Base-by-base conservation (phyloP, 78 protist species). In the Bigelowiella natans region DNA sequence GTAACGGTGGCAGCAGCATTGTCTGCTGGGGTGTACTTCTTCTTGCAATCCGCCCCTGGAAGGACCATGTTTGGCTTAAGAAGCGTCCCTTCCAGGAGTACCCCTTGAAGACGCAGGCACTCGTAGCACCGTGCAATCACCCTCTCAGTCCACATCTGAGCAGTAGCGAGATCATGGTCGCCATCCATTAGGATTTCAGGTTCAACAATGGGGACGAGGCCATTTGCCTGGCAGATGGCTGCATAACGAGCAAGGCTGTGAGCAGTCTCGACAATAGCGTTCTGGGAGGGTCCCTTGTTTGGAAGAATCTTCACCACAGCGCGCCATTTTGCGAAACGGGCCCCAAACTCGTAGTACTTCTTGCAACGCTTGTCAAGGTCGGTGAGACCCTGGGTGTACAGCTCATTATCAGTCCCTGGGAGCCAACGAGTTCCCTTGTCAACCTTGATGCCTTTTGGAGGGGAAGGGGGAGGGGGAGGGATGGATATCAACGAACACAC, bases 161-260 rank as follows among this genome's bases (percentile, higher is more conserved):
- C 93, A 38, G 0, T 18, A 85, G 40, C 95, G 84, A 95, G 83
- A 83, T 18, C 0, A 90, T 95, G 93, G 31, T n/a, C 36, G 31
- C 96, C 95, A 37, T 93, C 95, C 82, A 91, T 89, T 85, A 94
- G 90, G 39, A 95, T 93, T 93, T 97, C 98, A 29, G 98, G 98
- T 93, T 97, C 98, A 63, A 97, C 97, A 63, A 97, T 96, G 85
- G 98, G 98, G 31, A 94, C 97, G 1, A 97, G 93, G 39, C 98
- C 98, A 90, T 93, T 93, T 89, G 36, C 88, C 93, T 96, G 98
- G 36, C 96, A 96, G 63, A 97, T 95, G 89, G 95, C 85, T 2
- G 98, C 98, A 88, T 95, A 95, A 82, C 97, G 95, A 1, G 98
- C 98, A 38, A 97, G 91, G 11, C 94, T 88, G 90, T 93, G 82